phyloP scores from a whole-genome alignment of 805 yeast species.

The Candida piceae region DNA sequence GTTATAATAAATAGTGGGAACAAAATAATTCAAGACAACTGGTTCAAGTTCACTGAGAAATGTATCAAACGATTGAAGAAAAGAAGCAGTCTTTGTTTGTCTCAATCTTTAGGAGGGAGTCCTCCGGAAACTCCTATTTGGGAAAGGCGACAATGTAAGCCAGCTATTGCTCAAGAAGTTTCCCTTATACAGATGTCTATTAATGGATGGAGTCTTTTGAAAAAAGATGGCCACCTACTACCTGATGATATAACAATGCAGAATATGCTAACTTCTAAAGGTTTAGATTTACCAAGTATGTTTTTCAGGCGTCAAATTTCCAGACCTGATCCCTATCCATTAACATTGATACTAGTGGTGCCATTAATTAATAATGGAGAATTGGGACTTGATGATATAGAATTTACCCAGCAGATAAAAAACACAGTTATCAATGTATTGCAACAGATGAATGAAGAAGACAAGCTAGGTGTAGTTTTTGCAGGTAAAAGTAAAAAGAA shows the following conservation, averaged over 20 bases:
- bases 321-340: slow-evolving; percentile 31
- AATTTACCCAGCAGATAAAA: slow-evolving; percentile 16
- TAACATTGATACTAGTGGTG: slow-evolving; percentile 22
- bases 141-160: background rate
- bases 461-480: slow-evolving; percentile 27
- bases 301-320: slow-evolving; percentile 36
- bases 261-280: slow-evolving; percentile 32
- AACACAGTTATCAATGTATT: slow-evolving; percentile 9
- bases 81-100: no score
- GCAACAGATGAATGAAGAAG: slow-evolving; percentile 13
- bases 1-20: slow-evolving; percentile 16
- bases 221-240: slow-evolving; percentile 26
- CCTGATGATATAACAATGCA: slow-evolving; percentile 37
- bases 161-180: slow-evolving; percentile 13
- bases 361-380: slow-evolving; percentile 20
- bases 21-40: slow-evolving; percentile 22
- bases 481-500: slow-evolving; percentile 15
- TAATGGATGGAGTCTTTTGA: slow-evolving; percentile 43
- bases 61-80: slow-evolving; percentile 11
- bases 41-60: slow-evolving; percentile 23
- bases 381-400: slow-evolving; percentile 14
- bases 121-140: background rate
- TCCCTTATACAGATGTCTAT: slow-evolving; percentile 45
- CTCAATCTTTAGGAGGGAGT: no score
- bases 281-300: slow-evolving; percentile 37